Base-by-base conservation (phyloP, 805 yeast species). In the Candida coleopterorum region DNA sequence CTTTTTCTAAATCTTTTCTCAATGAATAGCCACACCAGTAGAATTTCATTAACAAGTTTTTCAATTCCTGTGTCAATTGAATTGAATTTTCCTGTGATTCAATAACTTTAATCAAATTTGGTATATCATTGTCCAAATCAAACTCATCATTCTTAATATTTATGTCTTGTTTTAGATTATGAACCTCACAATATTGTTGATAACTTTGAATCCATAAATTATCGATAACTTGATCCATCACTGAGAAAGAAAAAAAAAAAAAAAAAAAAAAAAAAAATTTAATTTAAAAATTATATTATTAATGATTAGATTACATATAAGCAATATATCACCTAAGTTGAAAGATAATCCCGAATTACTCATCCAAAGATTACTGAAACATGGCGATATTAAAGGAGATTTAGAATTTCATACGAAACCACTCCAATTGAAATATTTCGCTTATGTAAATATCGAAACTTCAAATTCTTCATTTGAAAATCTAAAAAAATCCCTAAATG, bases 401-500 rank as follows among this genome's bases (percentile, higher is more conserved):
- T 55, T 84, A 7, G 79, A 72, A 35, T 50, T 73, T 45, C 80
- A 61, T 52, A 65, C 63, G 53, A 89, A 77, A 57, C 79, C 75
- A 38, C 58, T 68, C 39, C 55, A 58, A 18, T 80, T 74, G 31
- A 70, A 64, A 39, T 61, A 62, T 46, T 93, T 78, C 62, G 96
- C 81, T 1, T 87, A 72, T 44, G 55, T 85, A 1, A 32, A 24
- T 18, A 23, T 32, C 11, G 11, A 23, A 23, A 77, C 83, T 16
- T 55, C 68, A 1, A 63, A 67, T 3, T 57, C 60, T 15, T 64
- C 69, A 24, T 76, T 70, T 37, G 60, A 58, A 1, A 74, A 72
- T 32, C 58, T 90, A 35, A 70, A 72, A 40, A 55, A 61, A 6
- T 64, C 83, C 0, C 71, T 85, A 44, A 74, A 86, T 53, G 93